These are phyloP conservation scores for Zoysia matrella DNA, from an alignment of 202 grass and related monocot genomes.

Conservation along the genomic window DNA sequence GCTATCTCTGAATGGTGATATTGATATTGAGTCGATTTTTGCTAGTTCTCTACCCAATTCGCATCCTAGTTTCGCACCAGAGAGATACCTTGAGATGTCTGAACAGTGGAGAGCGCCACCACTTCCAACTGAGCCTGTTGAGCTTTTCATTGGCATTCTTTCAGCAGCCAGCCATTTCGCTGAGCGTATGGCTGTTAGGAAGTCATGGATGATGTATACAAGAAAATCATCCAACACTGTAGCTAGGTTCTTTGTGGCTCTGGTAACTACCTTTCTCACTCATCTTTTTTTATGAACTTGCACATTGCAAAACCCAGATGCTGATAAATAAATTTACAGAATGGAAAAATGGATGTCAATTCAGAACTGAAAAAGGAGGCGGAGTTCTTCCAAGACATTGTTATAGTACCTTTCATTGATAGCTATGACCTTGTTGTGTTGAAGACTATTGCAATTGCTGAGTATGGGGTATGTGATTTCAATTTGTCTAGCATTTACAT, in stretches of 20 bases:
- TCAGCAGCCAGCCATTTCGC: conserved; percentile 43
- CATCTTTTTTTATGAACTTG: neutral
- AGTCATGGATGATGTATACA: conserved; percentile 95
- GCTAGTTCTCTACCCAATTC: conserved; percentile 80
- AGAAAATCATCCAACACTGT: conserved; percentile 80
- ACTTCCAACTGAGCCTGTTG: conserved; percentile 72
- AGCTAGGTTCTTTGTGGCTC: conserved; percentile 92
- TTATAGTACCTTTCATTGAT: conserved; percentile 94
- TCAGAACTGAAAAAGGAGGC: conserved; percentile 80
- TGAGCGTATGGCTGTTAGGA: conserved; percentile 32
- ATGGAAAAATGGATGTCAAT: conserved; percentile 85
- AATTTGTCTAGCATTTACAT: conserved; percentile 18
- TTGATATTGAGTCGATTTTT: conserved; percentile 77
- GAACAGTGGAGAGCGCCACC: conserved; percentile 70
- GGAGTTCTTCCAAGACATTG: conserved; percentile 92
- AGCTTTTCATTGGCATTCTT: conserved; percentile 93
- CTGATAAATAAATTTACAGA: conserved; percentile 44
- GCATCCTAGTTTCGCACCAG: conserved; percentile 70
- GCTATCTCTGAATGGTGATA: conserved; percentile 82
- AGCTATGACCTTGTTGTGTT: conserved; percentile 95
- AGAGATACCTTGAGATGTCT: conserved; percentile 18
- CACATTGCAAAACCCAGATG: conserved; percentile 26
- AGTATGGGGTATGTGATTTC: conserved; percentile 78
- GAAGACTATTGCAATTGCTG: conserved; percentile 92
- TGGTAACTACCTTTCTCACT: conserved; percentile 62